Percentiles rank a stretch among this genome's conserved stretches.
Evolutionary conservation across 352 stramenopile genomes (phyloP).

Genomic region (Phytopythium oedochilum): DNA sequence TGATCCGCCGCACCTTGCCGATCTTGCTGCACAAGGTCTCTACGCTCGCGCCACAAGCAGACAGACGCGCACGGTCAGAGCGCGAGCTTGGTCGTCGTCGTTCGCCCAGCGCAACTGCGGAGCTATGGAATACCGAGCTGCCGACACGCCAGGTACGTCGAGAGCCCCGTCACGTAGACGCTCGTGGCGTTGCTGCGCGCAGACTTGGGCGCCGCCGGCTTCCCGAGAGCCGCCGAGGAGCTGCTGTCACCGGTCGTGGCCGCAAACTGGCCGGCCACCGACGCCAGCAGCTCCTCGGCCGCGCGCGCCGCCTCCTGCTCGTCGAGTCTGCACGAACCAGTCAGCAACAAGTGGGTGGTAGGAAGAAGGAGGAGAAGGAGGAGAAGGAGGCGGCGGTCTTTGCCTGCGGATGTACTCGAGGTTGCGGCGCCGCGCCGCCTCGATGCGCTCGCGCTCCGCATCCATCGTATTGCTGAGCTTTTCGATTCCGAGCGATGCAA

Average conservation of each 20-base stretch:
- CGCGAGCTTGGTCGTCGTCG: no score
- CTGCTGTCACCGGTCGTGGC: constrained; percentile 3
- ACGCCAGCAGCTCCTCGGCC: constrained; percentile 38
- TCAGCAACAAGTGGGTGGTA: not conserved
- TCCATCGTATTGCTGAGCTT: constrained; percentile 49
- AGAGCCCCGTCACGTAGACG: constrained; percentile 76
- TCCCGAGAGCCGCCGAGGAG: constrained; percentile 6
- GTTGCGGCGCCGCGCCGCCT: constrained; percentile 60
- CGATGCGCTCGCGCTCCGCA: constrained; percentile 48
- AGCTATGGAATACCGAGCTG: constrained; percentile 49
- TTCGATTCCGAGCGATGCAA: no score
- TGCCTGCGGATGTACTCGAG: constrained; percentile 58
- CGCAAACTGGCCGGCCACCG: constrained; percentile 13
- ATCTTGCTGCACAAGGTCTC: constrained; percentile 67
- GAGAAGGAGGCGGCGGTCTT: constrained; percentile 10
- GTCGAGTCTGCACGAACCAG: constrained; percentile 32
- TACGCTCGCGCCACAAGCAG: constrained; percentile 13
- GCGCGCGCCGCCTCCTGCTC: constrained; percentile 32
- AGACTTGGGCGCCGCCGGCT: not conserved
- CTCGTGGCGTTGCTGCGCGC: constrained; percentile 49
- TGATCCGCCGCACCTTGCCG: constrained; percentile 79
- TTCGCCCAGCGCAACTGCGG: no score
- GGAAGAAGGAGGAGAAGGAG: not conserved
- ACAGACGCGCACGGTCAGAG: no score
- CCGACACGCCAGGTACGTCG: constrained; percentile 78